Evolutionary conservation across 2,329 filamentous ascomycete genomes (phyloP).

Genomic region (Metarhizium brunneum): DNA sequence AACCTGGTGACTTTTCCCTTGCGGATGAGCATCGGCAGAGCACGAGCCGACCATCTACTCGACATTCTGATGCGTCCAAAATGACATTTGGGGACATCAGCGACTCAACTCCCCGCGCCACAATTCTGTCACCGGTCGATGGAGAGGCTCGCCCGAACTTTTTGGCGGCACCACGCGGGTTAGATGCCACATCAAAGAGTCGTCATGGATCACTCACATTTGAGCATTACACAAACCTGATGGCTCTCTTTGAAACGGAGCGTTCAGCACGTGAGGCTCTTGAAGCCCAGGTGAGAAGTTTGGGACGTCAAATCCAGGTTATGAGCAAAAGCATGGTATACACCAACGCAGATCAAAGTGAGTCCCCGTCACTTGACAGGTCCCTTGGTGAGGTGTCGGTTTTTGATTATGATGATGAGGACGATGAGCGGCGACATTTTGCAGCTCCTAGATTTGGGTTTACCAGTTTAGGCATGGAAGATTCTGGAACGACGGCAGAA

Average conservation of each 20-base stretch:
- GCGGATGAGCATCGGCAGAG: constrained; percentile 1
- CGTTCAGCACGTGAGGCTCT: constrained; percentile 45
- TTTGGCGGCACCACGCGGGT: constrained; percentile 26
- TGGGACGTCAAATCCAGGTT: constrained; percentile 40
- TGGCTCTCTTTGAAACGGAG: constrained; percentile 46
- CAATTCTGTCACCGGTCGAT: constrained; percentile 13
- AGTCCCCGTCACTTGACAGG: constrained; percentile 25
- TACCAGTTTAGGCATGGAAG: constrained; percentile 15
- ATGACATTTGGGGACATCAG: constrained; percentile 37
- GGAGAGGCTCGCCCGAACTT: constrained; percentile 29
- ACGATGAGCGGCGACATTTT: constrained; percentile 13
- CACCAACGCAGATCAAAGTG: constrained; percentile 12
- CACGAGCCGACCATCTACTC: constrained; percentile 21
- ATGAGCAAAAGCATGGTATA: constrained; percentile 28
- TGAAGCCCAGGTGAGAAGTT: constrained; percentile 44
- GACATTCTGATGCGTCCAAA: constrained; percentile 31
- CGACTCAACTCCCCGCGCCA: constrained; percentile 30
- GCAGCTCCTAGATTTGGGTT: neutral
- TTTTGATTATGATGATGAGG: constrained; percentile 34
- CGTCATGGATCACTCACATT: constrained; percentile 22
- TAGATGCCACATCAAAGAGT: constrained; percentile 20
- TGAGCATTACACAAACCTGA: constrained; percentile 41
- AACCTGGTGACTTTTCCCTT: neutral
- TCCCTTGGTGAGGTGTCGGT: constrained; percentile 28
- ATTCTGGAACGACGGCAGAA: constrained; percentile 25